Base-by-base conservation (phyloP, 768 basidiomycete species). In the Russula foetens region DNA sequence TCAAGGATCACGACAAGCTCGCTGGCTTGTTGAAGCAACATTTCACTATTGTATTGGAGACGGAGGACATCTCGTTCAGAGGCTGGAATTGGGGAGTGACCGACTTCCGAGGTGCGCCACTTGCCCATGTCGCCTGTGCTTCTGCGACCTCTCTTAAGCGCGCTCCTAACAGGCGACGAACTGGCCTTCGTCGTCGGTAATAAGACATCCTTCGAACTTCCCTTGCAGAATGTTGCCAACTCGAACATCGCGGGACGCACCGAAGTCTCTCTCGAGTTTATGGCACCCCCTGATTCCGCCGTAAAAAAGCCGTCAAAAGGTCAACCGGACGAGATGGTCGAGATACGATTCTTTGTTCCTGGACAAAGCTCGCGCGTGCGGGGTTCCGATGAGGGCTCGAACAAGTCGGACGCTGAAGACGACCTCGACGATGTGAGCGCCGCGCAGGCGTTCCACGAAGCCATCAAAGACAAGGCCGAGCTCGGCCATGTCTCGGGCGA, bases 21-120 rank as follows among this genome's bases (percentile, higher is more conserved):
- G 77, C 85, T 4, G 75, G 80, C 53, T 71, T 95, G 45, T 74
- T 97, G 65, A 95, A 96, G 73, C 90, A 89, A 63, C 84, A 93
- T 73, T 98, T 93, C 75, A 83, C 81, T 45, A 77, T 96, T 59
- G 83, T 88, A 3, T 77, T 98, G 24, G 97, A 98, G 71, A 81
- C 80, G 5, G 86, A 85, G 71, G 97, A 99, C 65, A 79, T 85
- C 19, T 86, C 90, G 14, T 83, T 95, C 71, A 94, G 91, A 70
- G 97, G 97, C 0, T 98, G 93, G 93, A 98, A 99, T 71, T 98
- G 97, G 97, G 97, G 97, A 5, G 82, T 87, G 31, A 90, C 92
- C 2, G 92, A 96, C 69, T 91, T 98, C 64, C 89, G 92, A 81
- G 92, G 96, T 92, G 63, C 57, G 77, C 48, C 43, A 67, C 49